Percentiles rank a stretch among this genome's conserved stretches.
Conservation (phyloP, 768 basidiomycete species). For the Rubroboletus pulcherrimus region DNA sequence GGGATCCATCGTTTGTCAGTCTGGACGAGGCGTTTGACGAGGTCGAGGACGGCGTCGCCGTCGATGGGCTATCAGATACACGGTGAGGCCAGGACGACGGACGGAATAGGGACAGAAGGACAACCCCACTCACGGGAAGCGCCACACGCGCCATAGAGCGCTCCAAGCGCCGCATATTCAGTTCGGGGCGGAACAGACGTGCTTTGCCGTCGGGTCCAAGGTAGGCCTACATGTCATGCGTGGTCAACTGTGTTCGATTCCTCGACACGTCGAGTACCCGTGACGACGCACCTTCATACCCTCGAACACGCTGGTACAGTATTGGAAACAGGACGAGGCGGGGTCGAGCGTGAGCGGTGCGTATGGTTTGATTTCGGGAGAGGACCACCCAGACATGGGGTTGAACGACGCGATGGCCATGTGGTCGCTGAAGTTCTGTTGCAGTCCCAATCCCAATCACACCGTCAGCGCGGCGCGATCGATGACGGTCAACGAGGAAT, state of each 20-base stretch:
- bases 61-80: constrained; percentile 36
- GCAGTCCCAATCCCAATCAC: background rate
- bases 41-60: constrained; percentile 42
- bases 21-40: constrained; percentile 63
- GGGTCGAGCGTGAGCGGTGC: constrained; percentile 59
- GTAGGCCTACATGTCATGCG: constrained; percentile 52
- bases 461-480: background rate
- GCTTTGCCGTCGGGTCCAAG: constrained; percentile 66
- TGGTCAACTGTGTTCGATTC: background rate
- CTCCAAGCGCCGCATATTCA: constrained; percentile 81
- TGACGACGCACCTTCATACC: constrained; percentile 54
- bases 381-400: constrained; percentile 61
- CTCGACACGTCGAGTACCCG: background rate
- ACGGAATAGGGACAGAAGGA: background rate
- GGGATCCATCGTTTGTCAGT: constrained; percentile 89
- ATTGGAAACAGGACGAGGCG: constrained; percentile 53
- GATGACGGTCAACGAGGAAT: background rate
- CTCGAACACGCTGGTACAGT: constrained; percentile 58
- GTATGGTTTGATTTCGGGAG: constrained; percentile 72
- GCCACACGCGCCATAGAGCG: constrained; percentile 68
- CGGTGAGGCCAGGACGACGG: no score
- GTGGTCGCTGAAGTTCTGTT: constrained; percentile 49
- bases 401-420: constrained; percentile 71
- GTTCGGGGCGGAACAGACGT: constrained; percentile 76
- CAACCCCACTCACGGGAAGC: constrained; percentile 50